phyloP scores from a whole-genome alignment of 1,139 yeast genomes.

The Pichia sp. region DNA sequence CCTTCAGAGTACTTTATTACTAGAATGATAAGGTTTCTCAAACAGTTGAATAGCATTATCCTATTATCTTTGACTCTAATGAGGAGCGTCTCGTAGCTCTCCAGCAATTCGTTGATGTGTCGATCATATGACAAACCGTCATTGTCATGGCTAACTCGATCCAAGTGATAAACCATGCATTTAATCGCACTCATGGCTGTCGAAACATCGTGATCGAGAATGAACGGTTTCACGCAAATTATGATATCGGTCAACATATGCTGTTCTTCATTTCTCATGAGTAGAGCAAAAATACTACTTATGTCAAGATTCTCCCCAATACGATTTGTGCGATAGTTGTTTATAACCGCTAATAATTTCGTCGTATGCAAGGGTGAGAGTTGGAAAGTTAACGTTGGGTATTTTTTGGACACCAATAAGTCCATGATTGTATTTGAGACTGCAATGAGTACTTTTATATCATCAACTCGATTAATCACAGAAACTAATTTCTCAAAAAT shows the following conservation, averaged over 20 bases:
- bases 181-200: conserved; percentile 7
- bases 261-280: neutral
- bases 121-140: neutral
- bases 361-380: conserved; percentile 1
- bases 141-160: neutral
- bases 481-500: conserved; percentile 3
- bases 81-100: too few species aligned
- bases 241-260: neutral
- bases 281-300: neutral
- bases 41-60: conserved; percentile 3
- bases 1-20: conserved; percentile 2
- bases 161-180: conserved; percentile 3
- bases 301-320: neutral
- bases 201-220: neutral
- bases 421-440: conserved; percentile 2
- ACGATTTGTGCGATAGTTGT: conserved; percentile 1
- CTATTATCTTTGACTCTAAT: neutral
- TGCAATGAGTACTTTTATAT: neutral
- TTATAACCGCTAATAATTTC: conserved; percentile 1
- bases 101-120: neutral
- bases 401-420: conserved; percentile 1
- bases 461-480: neutral
- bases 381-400: conserved; percentile 1
- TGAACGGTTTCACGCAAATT: conserved; percentile 5
- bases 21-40: conserved; percentile 7